phyloP scores from a whole-genome alignment of 192 early-diverging fungal species.

The Linnemannia elongata region DNA sequence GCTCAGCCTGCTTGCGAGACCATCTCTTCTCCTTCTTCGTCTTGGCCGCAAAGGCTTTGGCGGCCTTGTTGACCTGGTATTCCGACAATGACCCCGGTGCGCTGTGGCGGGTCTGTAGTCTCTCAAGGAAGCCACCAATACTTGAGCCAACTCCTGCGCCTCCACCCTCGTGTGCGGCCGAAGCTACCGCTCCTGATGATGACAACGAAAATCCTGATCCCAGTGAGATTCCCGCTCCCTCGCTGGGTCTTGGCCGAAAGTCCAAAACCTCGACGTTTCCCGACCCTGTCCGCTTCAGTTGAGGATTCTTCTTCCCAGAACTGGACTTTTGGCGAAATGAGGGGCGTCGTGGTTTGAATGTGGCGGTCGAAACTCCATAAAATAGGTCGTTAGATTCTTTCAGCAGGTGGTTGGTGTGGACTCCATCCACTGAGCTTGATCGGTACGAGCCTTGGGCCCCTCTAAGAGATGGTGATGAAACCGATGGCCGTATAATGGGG shows the following conservation, averaged over 20 bases:
- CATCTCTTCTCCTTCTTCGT: background rate
- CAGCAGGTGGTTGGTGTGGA: conserved; percentile 13
- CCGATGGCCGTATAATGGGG: background rate
- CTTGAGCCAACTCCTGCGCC: background rate
- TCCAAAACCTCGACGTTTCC: background rate
- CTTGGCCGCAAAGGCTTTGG: background rate
- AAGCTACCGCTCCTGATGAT: background rate
- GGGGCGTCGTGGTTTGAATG: background rate
- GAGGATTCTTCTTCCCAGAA: background rate
- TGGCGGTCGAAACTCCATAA: background rate
- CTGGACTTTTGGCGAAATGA: conserved; percentile 1
- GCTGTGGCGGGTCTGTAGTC: background rate
- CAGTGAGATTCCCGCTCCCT: background rate
- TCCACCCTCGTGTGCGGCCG: background rate
- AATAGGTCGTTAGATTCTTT: conserved; percentile 28
- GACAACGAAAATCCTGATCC: background rate
- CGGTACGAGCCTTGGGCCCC: conserved; percentile 20
- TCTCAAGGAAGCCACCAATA: background rate
- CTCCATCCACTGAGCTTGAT: conserved; percentile 32
- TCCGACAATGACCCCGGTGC: background rate
- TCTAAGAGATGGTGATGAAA: background rate
- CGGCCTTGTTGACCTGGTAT: background rate
- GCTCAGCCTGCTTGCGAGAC: background rate
- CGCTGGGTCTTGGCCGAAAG: background rate
- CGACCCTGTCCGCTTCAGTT: background rate